A percentile compares a stretch with the other conserved stretches of the same genome.
Conservation (phyloP, 2,329 filamentous ascomycete species). For the Xylariaceae sp. region DNA sequence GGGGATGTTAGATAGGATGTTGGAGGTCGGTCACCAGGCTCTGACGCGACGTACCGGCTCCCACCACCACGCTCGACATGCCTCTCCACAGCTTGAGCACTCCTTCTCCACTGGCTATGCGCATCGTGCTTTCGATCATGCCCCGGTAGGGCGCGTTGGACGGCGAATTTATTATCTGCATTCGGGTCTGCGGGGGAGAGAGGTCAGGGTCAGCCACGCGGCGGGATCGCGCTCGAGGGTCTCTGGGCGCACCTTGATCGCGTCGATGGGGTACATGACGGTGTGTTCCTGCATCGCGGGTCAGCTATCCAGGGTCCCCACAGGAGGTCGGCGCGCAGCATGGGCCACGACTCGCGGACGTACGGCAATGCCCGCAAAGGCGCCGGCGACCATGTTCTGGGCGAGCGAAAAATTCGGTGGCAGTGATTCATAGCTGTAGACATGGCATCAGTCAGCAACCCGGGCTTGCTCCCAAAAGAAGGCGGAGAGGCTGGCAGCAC, state of each 20-base stretch:
- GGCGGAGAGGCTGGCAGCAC: constrained; percentile 23
- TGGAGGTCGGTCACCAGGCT: constrained; percentile 1
- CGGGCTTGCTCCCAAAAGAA: neutral
- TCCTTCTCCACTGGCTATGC: constrained; percentile 85
- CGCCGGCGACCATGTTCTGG: constrained; percentile 93
- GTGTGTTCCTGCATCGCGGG: constrained; percentile 71
- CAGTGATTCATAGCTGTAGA: constrained; percentile 73
- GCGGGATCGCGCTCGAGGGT: too few relatives aligned
- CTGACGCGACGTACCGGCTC: constrained; percentile 61
- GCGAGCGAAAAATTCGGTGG: constrained; percentile 89
- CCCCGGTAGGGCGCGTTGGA: constrained; percentile 78
- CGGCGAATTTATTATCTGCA: constrained; percentile 89
- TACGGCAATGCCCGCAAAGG: constrained; percentile 94
- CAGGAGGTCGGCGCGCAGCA: neutral
- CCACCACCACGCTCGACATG: constrained; percentile 91
- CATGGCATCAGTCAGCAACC: constrained; percentile 4
- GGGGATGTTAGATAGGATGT: constrained; percentile 1
- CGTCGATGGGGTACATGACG: constrained; percentile 97
- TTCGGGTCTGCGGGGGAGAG: constrained; percentile 64
- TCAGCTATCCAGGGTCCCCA: neutral
- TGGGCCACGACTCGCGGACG: constrained; percentile 1
- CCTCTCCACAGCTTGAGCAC: constrained; percentile 91
- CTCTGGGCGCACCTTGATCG: constrained; percentile 79
- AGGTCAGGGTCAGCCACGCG: too few relatives aligned
- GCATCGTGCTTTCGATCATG: constrained; percentile 84